Percentiles rank a stretch among this genome's conserved stretches.
phyloP scores from a whole-genome alignment of 345 rosid species.

The Isatis tinctoria region DNA sequence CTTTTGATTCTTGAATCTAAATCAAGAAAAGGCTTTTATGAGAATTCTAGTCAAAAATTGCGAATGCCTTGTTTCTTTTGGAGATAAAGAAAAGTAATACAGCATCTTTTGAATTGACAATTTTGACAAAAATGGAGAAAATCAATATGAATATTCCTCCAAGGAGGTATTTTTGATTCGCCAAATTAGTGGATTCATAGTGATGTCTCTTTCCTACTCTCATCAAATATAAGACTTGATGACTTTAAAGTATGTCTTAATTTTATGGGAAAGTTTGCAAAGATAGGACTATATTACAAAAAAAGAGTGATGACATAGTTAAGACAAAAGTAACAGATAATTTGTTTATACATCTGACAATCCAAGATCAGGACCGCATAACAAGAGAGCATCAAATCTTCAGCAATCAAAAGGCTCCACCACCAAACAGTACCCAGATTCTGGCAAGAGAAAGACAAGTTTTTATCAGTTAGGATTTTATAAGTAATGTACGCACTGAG shows the following conservation, averaged over 20 bases:
- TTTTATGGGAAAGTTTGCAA: neutral
- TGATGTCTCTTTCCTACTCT: neutral
- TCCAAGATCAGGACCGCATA: neutral
- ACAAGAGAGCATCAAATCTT: slow-evolving; percentile 7
- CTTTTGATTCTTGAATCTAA: neutral
- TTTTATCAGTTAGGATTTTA: neutral
- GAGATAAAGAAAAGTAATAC: neutral
- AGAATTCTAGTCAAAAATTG: neutral
- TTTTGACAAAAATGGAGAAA: neutral
- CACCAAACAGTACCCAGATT: slow-evolving; percentile 3
- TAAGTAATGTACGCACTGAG: neutral
- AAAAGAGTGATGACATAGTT: neutral
- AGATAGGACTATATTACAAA: neutral
- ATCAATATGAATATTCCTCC: neutral
- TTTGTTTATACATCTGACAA: slow-evolving; percentile 9
- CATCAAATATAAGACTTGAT: neutral
- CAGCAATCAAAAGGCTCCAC: slow-evolving; percentile 7
- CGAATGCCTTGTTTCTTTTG: neutral
- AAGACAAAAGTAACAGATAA: neutral
- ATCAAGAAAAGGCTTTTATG: neutral
- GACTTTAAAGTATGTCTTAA: neutral
- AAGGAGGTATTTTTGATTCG: neutral
- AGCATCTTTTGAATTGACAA: neutral
- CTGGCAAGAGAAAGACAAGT: slow-evolving; percentile 3
- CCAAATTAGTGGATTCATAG: too few species aligned